Conservation (phyloP, 441 rosid genomes). For the Jatropha podagrica region DNA sequence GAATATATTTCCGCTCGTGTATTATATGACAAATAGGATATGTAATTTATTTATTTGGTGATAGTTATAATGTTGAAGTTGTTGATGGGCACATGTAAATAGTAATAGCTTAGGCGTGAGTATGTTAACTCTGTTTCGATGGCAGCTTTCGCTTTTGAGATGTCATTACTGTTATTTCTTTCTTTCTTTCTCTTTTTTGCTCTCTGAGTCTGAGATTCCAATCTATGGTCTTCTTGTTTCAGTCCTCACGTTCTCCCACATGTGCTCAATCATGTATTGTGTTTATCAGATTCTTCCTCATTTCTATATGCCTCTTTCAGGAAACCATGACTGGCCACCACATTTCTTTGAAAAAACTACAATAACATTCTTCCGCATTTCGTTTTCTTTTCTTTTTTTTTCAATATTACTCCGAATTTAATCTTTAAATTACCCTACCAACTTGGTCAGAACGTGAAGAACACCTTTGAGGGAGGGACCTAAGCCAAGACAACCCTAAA, state of each 20-base stretch:
- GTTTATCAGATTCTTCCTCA: conserved; percentile 28
- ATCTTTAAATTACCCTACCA: no score
- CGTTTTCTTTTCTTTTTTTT: no score
- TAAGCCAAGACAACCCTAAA: not conserved
- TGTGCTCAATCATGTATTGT: conserved; percentile 41
- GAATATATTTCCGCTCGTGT: no score
- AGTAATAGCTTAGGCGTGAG: conserved; percentile 34
- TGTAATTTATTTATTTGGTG: not conserved
- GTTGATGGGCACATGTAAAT: conserved; percentile 32
- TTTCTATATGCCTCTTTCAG: conserved; percentile 17
- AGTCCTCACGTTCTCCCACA: conserved; percentile 45
- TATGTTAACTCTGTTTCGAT: conserved; percentile 41
- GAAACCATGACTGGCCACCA: not conserved
- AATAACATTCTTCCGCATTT: no score
- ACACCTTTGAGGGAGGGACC: not conserved
- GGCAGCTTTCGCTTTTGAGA: conserved; percentile 56
- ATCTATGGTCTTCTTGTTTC: conserved; percentile 24
- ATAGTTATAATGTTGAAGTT: not conserved
- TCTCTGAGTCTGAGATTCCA: conserved; percentile 33
- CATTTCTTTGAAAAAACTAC: not conserved
- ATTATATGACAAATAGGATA: no score
- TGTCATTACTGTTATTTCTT: conserved; percentile 26
- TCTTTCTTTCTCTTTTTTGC: conserved; percentile 12
- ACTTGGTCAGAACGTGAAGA: not conserved
- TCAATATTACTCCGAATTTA: no score